A percentile compares a stretch with the other conserved stretches of the same genome.
phyloP scores from a whole-genome alignment of 768 basidiomycete species.

The Termitomyces bulborhizus region DNA sequence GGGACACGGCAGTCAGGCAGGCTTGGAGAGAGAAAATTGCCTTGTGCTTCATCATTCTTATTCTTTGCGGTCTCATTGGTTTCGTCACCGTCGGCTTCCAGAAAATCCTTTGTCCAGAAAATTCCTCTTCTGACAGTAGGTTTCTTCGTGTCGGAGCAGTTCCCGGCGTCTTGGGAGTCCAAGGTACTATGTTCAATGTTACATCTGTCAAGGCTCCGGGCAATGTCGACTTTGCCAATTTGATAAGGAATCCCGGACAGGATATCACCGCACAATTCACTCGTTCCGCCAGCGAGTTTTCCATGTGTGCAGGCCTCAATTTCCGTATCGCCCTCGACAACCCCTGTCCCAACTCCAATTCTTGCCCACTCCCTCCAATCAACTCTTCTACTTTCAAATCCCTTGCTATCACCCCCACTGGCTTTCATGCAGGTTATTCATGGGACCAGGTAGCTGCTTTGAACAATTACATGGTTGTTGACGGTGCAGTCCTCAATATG shows the following conservation, averaged over 20 bases:
- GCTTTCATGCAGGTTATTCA: constrained; percentile 74
- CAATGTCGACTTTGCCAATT: constrained; percentile 51
- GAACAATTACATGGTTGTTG: constrained; percentile 76
- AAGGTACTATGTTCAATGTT: constrained; percentile 74
- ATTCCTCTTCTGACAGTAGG: constrained; percentile 32
- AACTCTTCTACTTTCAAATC: constrained; percentile 49
- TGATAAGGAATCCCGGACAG: constrained; percentile 61
- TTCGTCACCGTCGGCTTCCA: constrained; percentile 95
- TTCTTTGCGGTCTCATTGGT: constrained; percentile 76
- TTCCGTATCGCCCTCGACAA: constrained; percentile 69
- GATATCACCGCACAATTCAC: constrained; percentile 89
- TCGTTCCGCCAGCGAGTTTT: constrained; percentile 59
- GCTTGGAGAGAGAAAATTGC: constrained; percentile 99
- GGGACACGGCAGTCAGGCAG: constrained; percentile 69
- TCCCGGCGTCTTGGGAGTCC: constrained; percentile 64
- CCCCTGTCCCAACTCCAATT: constrained; percentile 55
- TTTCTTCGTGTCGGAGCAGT: constrained; percentile 52
- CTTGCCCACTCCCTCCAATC: constrained; percentile 65
- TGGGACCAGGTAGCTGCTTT: constrained; percentile 84
- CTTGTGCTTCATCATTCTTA: constrained; percentile 77
- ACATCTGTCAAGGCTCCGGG: constrained; percentile 43
- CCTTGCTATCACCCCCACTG: constrained; percentile 64
- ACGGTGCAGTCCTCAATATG: constrained; percentile 93
- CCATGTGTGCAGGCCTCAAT: constrained; percentile 53
- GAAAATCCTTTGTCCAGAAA: constrained; percentile 80